Evolutionary conservation across 2,329 filamentous ascomycete species (phyloP).

Genomic region (Thelonectria rubi): DNA sequence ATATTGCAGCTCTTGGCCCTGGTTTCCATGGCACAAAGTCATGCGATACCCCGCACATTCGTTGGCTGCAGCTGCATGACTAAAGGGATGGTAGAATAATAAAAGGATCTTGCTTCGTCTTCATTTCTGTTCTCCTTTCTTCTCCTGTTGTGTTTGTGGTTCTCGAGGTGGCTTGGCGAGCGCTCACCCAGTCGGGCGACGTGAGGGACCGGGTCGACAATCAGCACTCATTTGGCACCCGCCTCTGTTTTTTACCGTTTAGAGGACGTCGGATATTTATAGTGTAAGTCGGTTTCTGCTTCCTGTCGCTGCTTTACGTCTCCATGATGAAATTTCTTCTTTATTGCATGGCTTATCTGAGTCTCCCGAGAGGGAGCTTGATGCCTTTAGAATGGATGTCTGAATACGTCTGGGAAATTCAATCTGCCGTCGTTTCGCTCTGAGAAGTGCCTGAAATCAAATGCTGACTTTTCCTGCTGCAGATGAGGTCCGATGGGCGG

Average conservation of each 20-base stretch:
- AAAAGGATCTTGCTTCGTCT: conserved; percentile 10
- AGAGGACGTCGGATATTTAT: not conserved
- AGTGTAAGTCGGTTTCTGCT: conserved; percentile 23
- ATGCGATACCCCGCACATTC: conserved; percentile 38
- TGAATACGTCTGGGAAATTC: conserved; percentile 29
- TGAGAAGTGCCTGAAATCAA: not conserved
- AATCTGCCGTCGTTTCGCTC: not conserved
- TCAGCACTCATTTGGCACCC: too few relatives aligned
- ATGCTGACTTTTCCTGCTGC: conserved; percentile 18
- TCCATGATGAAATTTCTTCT: conserved; percentile 42
- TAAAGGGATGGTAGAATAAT: conserved; percentile 30
- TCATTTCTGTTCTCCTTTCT: not conserved
- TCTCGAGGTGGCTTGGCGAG: not conserved
- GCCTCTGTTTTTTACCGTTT: too few relatives aligned
- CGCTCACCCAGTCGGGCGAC: not conserved
- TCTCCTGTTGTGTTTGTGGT: not conserved
- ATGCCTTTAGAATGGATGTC: conserved; percentile 45
- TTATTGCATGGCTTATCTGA: conserved; percentile 49
- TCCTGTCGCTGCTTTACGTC: not conserved
- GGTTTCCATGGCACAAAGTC: conserved; percentile 28
- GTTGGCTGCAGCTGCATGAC: conserved; percentile 20
- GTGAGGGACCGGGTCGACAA: not conserved
- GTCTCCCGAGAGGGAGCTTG: conserved; percentile 35
- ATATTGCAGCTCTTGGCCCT: conserved; percentile 40
- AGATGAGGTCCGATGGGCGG: conserved; percentile 6